Evolutionary conservation across 805 yeast species (phyloP), one percentile per base, ranked within the genome.

Genomic region (Yarrowia yakushimensis): DNA sequence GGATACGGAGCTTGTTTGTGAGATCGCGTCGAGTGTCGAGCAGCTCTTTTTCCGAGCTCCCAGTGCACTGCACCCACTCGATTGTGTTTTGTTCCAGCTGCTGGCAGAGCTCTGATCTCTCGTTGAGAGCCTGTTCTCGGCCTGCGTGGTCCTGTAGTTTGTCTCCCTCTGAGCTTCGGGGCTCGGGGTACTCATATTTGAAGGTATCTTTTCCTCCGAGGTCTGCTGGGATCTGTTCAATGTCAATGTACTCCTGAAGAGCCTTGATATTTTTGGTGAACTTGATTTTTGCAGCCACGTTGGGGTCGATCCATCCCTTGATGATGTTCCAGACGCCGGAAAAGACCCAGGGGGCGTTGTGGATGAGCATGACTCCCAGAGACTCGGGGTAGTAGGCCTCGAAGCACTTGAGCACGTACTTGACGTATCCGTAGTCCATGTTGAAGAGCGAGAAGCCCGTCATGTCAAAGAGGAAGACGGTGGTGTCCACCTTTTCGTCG

Each of bases 301-400:
- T 93, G 3, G 96, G 96, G 69, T 88, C 96, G 59, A 88, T 76
- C 96, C 94, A 88, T 66, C 82, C 82, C 71, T 87, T 88, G 65
- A 88, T 82, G 65, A 89, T 82, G 67, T 84, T 86, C 96, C 96
- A 88, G 63, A 88, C 87, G 18, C 93, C 90, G 60, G 86, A 82
- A 73, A 88, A 88, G 57, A 88, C 82, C 96, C 96, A 88, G 31
- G 96, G 96, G 0, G 96, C 93, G 67, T 86, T 86, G 72, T 86
- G 91, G 63, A 88, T 85, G 66, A 87, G 79, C 59, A 89, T 75
- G 42, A 80, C 79, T 34, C 92, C 91, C 67, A 90, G 76, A 30
- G 87, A 84, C 72, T 89, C 96, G 0, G 96, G 96, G 69, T 88
- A 88, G 69, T 88, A 92, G 0, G 94, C 92, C 75, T 88, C 96